phyloP scores from a whole-genome alignment of 495 filamentous ascomycete genomes.

The Penicillium malachiteum region DNA sequence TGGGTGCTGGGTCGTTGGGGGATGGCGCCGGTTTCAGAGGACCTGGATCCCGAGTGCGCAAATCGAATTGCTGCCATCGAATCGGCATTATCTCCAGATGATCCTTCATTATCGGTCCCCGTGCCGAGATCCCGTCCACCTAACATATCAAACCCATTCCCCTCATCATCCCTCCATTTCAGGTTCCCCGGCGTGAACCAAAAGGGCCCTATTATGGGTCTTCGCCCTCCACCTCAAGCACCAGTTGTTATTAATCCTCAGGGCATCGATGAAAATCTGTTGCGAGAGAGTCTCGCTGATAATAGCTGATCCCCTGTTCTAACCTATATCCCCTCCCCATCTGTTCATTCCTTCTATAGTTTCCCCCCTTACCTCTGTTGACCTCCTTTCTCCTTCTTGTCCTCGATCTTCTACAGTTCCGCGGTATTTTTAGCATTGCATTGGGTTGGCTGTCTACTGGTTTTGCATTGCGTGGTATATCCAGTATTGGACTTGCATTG shows the following conservation, averaged over 20 bases:
- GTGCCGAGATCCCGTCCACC: neutral
- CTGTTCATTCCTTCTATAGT: neutral
- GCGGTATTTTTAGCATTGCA: slow-evolving; percentile 5
- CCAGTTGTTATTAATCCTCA: slow-evolving; percentile 35
- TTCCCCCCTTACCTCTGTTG: neutral
- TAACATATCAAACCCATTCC: neutral
- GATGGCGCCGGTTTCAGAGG: slow-evolving; percentile 34
- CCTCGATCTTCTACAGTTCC: neutral
- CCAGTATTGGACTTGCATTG: neutral
- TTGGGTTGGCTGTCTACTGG: slow-evolving; percentile 1
- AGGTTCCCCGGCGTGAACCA: slow-evolving; percentile 48
- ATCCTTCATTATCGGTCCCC: neutral
- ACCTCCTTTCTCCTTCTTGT: neutral
- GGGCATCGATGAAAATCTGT: slow-evolving; percentile 35
- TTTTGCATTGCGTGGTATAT: slow-evolving; percentile 7
- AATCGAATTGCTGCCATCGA: slow-evolving; percentile 1
- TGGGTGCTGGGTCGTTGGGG: slow-evolving; percentile 60
- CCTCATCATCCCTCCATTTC: slow-evolving; percentile 25
- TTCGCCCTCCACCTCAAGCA: slow-evolving; percentile 32
- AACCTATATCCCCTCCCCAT: neutral
- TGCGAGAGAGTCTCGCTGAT: slow-evolving; percentile 45
- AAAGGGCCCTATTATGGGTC: slow-evolving; percentile 45
- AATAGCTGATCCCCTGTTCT: neutral
- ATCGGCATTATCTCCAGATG: slow-evolving; percentile 13
- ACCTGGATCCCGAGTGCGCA: slow-evolving; percentile 18